Conservation (phyloP, 1,139 yeast genomes). For the Candida neerlandica region DNA sequence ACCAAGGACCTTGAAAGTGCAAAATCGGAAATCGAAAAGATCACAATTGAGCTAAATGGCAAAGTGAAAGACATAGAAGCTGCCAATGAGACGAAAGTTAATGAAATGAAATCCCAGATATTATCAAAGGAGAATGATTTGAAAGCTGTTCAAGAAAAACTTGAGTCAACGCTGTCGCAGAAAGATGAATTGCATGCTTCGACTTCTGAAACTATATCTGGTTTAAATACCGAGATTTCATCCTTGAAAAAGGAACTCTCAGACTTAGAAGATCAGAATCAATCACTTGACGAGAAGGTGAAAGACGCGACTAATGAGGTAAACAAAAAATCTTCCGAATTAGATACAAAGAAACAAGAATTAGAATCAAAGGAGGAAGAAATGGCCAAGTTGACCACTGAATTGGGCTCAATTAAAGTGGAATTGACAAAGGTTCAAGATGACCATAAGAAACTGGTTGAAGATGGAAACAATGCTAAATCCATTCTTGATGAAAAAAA, state of each 20-base stretch:
- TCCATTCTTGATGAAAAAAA: slow-evolving; percentile 5
- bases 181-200: slow-evolving; percentile 1
- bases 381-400: not conserved
- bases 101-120: slow-evolving; percentile 7
- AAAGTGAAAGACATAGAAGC: not conserved
- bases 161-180: not conserved
- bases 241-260: slow-evolving; percentile 4
- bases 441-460: not conserved
- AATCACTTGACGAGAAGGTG: not conserved
- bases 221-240: slow-evolving; percentile 6
- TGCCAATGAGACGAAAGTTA: slow-evolving; percentile 8
- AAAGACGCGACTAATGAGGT: slow-evolving; percentile 1
- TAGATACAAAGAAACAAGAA: slow-evolving; percentile 1
- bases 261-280: not conserved
- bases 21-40: slow-evolving; percentile 2
- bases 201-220: slow-evolving; percentile 6
- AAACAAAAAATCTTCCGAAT: slow-evolving; percentile 6
- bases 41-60: not conserved
- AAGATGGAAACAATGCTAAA: not conserved
- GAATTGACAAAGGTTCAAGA: slow-evolving; percentile 4
- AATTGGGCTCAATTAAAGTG: not conserved
- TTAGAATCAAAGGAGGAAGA: slow-evolving; percentile 1
- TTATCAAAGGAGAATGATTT: slow-evolving; percentile 8
- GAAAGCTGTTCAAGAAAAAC: slow-evolving; percentile 8
- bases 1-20: slow-evolving; percentile 6